phyloP scores from a whole-genome alignment of 1,284 basidiomycete species.

The Tilletia walkeri region DNA sequence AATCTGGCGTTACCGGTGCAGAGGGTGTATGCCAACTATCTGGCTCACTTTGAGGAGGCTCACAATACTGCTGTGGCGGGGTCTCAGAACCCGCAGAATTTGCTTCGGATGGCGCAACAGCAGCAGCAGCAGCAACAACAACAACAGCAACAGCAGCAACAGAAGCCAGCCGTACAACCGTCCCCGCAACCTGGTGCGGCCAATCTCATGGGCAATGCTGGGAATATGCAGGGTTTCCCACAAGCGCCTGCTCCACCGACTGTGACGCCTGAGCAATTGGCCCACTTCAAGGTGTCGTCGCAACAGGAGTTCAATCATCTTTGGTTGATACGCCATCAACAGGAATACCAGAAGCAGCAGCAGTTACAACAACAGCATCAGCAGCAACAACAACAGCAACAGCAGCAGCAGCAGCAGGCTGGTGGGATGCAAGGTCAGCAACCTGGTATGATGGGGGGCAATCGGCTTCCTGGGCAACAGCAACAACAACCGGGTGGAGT shows the following conservation, averaged over 20 bases:
- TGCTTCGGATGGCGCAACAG: neutral
- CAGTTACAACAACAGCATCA: conserved; percentile 17
- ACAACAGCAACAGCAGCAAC: neutral
- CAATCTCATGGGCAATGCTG: neutral
- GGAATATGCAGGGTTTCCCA: neutral
- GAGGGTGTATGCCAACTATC: conserved; percentile 5
- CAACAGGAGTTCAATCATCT: conserved; percentile 12
- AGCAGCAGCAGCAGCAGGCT: conserved; percentile 18
- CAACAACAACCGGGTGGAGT: conserved; percentile 15
- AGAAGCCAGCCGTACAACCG: neutral
- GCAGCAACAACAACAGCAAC: conserved; percentile 15
- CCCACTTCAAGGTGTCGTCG: neutral
- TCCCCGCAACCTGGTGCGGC: neutral
- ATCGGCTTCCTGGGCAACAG: conserved; percentile 9
- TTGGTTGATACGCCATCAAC: conserved; percentile 2
- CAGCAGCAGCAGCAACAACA: conserved; percentile 5
- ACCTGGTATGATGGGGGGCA: neutral
- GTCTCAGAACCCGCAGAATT: neutral
- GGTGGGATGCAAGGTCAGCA: conserved; percentile 11
- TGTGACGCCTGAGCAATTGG: neutral
- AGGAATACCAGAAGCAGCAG: conserved; percentile 13
- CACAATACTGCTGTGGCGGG: neutral
- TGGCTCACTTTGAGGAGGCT: conserved; percentile 7
- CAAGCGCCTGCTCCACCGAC: neutral
- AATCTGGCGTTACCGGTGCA: conserved; percentile 6